Evolutionary conservation across 2,329 filamentous ascomycete species (phyloP).

Genomic region (Arthrobotrys sinensis): DNA sequence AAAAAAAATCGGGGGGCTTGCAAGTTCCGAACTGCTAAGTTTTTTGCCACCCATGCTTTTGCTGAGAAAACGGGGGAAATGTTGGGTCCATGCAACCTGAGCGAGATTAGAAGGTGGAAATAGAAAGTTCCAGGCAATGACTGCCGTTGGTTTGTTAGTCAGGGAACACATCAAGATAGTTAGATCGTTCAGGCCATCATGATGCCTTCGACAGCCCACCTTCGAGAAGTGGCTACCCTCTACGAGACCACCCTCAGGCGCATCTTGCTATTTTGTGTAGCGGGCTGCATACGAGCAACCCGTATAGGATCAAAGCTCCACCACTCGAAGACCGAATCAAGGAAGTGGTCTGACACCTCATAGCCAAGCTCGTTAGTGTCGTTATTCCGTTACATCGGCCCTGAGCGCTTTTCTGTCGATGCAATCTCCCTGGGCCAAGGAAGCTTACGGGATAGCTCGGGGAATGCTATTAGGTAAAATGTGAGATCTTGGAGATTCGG

Average conservation of each 20-base stretch:
- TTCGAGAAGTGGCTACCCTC: neutral
- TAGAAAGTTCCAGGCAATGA: neutral
- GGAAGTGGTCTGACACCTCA: slow-evolving; percentile 19
- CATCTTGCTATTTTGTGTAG: neutral
- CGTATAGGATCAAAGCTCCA: neutral
- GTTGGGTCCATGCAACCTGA: slow-evolving; percentile 1
- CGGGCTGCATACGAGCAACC: neutral
- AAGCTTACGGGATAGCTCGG: slow-evolving; percentile 16
- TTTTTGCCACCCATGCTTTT: slow-evolving; percentile 15
- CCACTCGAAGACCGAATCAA: neutral
- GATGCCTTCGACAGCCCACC: neutral
- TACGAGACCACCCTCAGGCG: no score
- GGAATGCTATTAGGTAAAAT: slow-evolving; percentile 21
- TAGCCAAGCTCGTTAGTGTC: slow-evolving; percentile 18
- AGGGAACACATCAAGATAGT: neutral
- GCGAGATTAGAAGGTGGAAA: slow-evolving; percentile 15
- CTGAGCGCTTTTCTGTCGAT: slow-evolving; percentile 21
- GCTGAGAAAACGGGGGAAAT: neutral
- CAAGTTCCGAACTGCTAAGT: slow-evolving; percentile 57
- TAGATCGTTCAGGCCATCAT: slow-evolving; percentile 3
- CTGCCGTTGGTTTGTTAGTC: neutral
- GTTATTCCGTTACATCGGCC: slow-evolving; percentile 25
- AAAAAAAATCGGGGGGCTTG: slow-evolving; percentile 12
- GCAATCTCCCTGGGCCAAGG: slow-evolving; percentile 16
- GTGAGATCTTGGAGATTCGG: slow-evolving; percentile 2